Percentiles rank a stretch among this genome's conserved stretches.
Evolutionary conservation across 2,329 filamentous ascomycete species (phyloP).

Genomic region (Fusarium zealandicum): DNA sequence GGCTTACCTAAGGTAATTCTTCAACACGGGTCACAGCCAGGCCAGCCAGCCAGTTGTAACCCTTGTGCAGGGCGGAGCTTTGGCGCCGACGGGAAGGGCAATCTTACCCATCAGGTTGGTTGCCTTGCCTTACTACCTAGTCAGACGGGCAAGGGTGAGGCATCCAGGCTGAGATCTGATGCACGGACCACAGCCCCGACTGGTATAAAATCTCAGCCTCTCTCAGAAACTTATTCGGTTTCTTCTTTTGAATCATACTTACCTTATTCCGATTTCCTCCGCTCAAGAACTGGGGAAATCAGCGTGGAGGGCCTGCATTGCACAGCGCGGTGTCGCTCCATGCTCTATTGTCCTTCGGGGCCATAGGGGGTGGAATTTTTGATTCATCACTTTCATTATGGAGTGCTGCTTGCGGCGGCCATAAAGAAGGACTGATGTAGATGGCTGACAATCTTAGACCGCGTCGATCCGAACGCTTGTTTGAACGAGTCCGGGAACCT

Average conservation of each 20-base stretch:
- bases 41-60: neutral
- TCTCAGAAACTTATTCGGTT: neutral
- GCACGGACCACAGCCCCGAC: slow-evolving; percentile 12
- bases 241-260: slow-evolving; percentile 54
- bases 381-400: slow-evolving; percentile 55
- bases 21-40: neutral
- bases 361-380: slow-evolving; percentile 61
- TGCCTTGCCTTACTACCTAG: too few relatives aligned
- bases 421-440: slow-evolving; percentile 50
- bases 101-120: too few relatives aligned
- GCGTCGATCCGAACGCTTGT: neutral
- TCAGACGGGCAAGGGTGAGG: neutral
- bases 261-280: slow-evolving; percentile 54
- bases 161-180: neutral
- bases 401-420: slow-evolving; percentile 46
- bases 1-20: neutral
- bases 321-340: slow-evolving; percentile 60
- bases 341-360: slow-evolving; percentile 60
- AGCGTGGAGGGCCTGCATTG: slow-evolving; percentile 61
- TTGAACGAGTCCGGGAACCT: too few relatives aligned
- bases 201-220: slow-evolving; percentile 26
- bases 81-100: neutral
- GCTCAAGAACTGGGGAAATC: slow-evolving; percentile 54
- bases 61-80: neutral
- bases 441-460: neutral